Evolutionary conservation across 2,329 filamentous ascomycete genomes (phyloP).

Genomic region (Stromatinia cepivora): DNA sequence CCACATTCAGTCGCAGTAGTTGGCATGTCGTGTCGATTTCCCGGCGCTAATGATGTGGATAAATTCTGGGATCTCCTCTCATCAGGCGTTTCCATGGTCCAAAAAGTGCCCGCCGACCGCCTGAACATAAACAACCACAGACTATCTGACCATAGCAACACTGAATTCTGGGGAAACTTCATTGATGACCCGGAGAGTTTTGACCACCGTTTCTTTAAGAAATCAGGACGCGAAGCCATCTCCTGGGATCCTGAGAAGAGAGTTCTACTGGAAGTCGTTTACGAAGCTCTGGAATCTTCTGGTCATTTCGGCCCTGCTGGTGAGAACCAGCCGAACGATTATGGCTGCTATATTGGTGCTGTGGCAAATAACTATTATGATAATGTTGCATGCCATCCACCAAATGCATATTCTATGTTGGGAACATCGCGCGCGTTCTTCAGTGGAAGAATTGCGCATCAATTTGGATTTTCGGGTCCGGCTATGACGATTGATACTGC

Average conservation of each 20-base stretch:
- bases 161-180: not conserved
- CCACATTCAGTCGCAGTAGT: not conserved
- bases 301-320: slow-evolving; percentile 47
- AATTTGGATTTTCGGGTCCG: slow-evolving; percentile 43
- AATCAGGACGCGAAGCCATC: slow-evolving; percentile 59
- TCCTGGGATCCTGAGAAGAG: slow-evolving; percentile 74
- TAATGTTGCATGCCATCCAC: slow-evolving; percentile 27
- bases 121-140: not conserved
- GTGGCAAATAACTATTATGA: slow-evolving; percentile 28
- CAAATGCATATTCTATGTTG: slow-evolving; percentile 29
- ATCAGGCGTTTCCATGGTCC: not conserved
- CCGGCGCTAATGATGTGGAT: not conserved
- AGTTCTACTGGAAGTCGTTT: slow-evolving; percentile 72
- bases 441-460: slow-evolving; percentile 42
- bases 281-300: slow-evolving; percentile 76
- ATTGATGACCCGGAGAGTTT: not conserved
- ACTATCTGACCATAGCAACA: not conserved
- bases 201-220: not conserved
- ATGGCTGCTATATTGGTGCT: slow-evolving; percentile 29
- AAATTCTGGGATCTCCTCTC: not conserved
- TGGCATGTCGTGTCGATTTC: not conserved
- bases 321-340: slow-evolving; percentile 43
- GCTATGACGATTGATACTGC: slow-evolving; percentile 45
- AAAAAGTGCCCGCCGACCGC: not conserved
- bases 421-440: slow-evolving; percentile 30